Percentiles rank a stretch among this genome's conserved stretches.
Evolutionary conservation across 1,284 basidiomycete genomes (phyloP).

Genomic region (Cryptococcus wingfieldii): DNA sequence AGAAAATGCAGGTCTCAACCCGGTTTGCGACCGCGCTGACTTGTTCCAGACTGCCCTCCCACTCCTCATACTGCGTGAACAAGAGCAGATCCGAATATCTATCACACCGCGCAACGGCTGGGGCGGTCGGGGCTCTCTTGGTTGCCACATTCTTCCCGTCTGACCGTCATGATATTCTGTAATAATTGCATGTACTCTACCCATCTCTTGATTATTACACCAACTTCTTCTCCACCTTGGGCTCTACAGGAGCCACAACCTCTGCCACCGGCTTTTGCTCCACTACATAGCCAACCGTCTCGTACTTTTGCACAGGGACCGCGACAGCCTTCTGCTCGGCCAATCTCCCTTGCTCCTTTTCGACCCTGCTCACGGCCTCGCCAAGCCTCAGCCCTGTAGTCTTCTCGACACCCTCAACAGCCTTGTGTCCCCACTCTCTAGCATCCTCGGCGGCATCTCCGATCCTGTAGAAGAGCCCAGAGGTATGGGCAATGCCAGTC

Average conservation of each 20-base stretch:
- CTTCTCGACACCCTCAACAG: slow-evolving; percentile 62
- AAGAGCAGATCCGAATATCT: slow-evolving; percentile 49
- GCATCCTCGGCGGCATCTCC: slow-evolving; percentile 48
- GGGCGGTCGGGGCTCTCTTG: slow-evolving; percentile 75
- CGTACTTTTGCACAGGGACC: slow-evolving; percentile 12
- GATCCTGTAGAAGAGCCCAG: slow-evolving; percentile 52
- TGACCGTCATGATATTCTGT: slow-evolving; percentile 7
- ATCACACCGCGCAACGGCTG: slow-evolving; percentile 61
- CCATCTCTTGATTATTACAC: slow-evolving; percentile 16
- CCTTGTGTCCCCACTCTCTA: slow-evolving; percentile 47
- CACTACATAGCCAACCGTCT: slow-evolving; percentile 42
- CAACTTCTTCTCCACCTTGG: slow-evolving; percentile 16
- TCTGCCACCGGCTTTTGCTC: slow-evolving; percentile 46
- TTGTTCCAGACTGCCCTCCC: slow-evolving; percentile 51
- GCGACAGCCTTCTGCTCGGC: slow-evolving; percentile 6
- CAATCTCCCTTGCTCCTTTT: slow-evolving; percentile 17
- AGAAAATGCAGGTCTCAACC: slow-evolving; percentile 61
- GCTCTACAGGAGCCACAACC: slow-evolving; percentile 34
- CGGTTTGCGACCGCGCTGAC: background rate
- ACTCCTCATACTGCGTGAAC: slow-evolving; percentile 51
- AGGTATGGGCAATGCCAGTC: slow-evolving; percentile 60
- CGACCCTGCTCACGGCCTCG: slow-evolving; percentile 56
- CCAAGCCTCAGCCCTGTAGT: slow-evolving; percentile 66
- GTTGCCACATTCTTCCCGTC: slow-evolving; percentile 69
- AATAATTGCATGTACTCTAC: background rate